A percentile compares a stretch with the other conserved stretches of the same genome.
Evolutionary conservation across 805 yeast genomes (phyloP).

Genomic region (Saturnispora mendoncae): DNA sequence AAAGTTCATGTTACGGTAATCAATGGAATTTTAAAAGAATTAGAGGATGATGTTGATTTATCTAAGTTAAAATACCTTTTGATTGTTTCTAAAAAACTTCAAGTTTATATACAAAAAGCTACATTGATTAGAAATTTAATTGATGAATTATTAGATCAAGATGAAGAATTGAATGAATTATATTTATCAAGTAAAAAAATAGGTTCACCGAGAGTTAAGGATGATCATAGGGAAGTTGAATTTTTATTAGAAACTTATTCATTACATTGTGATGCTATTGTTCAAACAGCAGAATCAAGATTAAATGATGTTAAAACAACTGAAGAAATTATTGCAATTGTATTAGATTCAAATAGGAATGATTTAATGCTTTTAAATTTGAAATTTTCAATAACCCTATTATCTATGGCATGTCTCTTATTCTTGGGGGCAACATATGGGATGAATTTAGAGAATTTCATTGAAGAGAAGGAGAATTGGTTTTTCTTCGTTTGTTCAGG

Average conservation of each 20-base stretch:
- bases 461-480: constrained; percentile 75
- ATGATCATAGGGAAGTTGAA: constrained; percentile 82
- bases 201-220: constrained; percentile 40
- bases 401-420: constrained; percentile 73
- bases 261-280: constrained; percentile 87
- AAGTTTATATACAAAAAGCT: constrained; percentile 79
- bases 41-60: constrained; percentile 77
- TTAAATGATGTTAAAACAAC: constrained; percentile 82
- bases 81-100: constrained; percentile 75
- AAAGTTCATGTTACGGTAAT: constrained; percentile 73
- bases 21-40: constrained; percentile 59
- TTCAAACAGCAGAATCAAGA: constrained; percentile 74
- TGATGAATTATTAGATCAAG: constrained; percentile 79
- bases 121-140: constrained; percentile 71
- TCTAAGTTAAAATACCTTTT: constrained; percentile 68
- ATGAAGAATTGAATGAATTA: constrained; percentile 76
- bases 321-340: constrained; percentile 89
- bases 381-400: constrained; percentile 70
- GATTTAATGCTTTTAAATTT: constrained; percentile 84
- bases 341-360: constrained; percentile 88
- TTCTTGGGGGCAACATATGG: constrained; percentile 86
- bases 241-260: constrained; percentile 84
- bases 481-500: constrained; percentile 45
- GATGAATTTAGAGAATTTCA: constrained; percentile 88
- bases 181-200: constrained; percentile 56